Evolutionary conservation across 1,284 basidiomycete species (phyloP).

Genomic region (Apiotrichum montevideense): DNA sequence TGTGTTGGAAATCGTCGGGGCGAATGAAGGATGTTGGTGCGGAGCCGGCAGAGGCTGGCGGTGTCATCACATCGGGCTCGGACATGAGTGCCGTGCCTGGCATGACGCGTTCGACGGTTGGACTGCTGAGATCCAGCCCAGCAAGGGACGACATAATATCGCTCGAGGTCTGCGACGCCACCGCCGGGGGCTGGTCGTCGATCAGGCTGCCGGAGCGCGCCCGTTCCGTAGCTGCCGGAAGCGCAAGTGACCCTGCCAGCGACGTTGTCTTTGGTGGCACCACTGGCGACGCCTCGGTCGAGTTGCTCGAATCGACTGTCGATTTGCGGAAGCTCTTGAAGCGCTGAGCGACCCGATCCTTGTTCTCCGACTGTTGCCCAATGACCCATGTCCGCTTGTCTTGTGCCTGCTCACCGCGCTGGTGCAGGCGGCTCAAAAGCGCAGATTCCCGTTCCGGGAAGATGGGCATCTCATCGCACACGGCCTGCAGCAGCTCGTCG

Average conservation of each 20-base stretch:
- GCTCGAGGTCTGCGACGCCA: constrained; percentile 35
- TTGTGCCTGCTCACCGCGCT: constrained; percentile 79
- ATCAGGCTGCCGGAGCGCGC: background rate
- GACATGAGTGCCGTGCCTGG: constrained; percentile 2
- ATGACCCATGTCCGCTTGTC: constrained; percentile 95
- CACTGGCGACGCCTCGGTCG: constrained; percentile 2
- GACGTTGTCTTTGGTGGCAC: constrained; percentile 7
- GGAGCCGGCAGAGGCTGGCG: background rate
- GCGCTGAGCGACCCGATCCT: constrained; percentile 61
- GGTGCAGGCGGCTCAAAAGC: constrained; percentile 74
- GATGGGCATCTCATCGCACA: constrained; percentile 98
- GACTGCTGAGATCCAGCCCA: constrained; percentile 61
- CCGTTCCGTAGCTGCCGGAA: background rate
- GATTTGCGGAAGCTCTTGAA: constrained; percentile 49
- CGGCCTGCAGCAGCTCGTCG: constrained; percentile 84
- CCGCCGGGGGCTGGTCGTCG: constrained; percentile 28
- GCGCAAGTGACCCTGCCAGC: background rate
- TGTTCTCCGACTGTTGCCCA: constrained; percentile 84
- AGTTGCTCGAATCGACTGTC: constrained; percentile 45
- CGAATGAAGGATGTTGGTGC: background rate
- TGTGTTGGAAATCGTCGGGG: constrained; percentile 19
- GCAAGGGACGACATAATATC: constrained; percentile 71
- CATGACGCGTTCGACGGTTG: constrained; percentile 31
- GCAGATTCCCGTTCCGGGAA: constrained; percentile 93
- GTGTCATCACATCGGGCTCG: constrained; percentile 9